Evolutionary conservation across 352 stramenopile species (phyloP).

Genomic region (Pythium aphanidermatum): DNA sequence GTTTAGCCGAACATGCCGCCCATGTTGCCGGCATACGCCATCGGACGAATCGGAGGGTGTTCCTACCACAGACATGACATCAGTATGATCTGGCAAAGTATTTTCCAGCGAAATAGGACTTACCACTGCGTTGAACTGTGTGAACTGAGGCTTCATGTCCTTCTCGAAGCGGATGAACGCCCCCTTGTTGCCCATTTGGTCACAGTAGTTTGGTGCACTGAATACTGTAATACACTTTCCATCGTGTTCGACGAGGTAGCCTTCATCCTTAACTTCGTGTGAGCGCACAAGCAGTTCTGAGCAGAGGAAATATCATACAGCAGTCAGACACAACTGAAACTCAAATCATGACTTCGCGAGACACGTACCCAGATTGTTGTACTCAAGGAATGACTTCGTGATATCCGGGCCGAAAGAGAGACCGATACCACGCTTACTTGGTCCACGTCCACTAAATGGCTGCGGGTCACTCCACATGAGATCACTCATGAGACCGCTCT

Average conservation of each 20-base stretch:
- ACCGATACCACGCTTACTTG: constrained; percentile 96
- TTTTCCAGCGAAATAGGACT: neutral
- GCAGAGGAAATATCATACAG: constrained; percentile 4
- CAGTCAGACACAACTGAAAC: neutral
- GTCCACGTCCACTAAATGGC: constrained; percentile 92
- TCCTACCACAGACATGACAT: constrained; percentile 33
- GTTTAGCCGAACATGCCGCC: constrained; percentile 82
- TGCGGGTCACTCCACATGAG: constrained; percentile 96
- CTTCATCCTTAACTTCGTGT: constrained; percentile 99
- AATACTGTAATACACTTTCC: constrained; percentile 99
- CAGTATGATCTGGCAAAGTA: neutral
- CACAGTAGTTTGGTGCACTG: constrained; percentile 99
- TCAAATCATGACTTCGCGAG: neutral
- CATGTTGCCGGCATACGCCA: constrained; percentile 90
- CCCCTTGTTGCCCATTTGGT: constrained; percentile 99
- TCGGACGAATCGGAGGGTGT: constrained; percentile 83
- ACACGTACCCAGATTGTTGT: constrained; percentile 93
- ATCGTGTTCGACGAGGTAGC: constrained; percentile 98
- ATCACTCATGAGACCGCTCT: constrained; percentile 89
- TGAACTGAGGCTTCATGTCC: constrained; percentile 94
- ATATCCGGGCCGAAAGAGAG: constrained; percentile 98
- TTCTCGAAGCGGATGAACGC: constrained; percentile 98
- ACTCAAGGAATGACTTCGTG: constrained; percentile 93
- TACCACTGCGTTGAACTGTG: constrained; percentile 93
- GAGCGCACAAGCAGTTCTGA: constrained; percentile 95